Evolutionary conservation across 1,284 basidiomycete species (phyloP).

Genomic region (Schizophyllum commune): DNA sequence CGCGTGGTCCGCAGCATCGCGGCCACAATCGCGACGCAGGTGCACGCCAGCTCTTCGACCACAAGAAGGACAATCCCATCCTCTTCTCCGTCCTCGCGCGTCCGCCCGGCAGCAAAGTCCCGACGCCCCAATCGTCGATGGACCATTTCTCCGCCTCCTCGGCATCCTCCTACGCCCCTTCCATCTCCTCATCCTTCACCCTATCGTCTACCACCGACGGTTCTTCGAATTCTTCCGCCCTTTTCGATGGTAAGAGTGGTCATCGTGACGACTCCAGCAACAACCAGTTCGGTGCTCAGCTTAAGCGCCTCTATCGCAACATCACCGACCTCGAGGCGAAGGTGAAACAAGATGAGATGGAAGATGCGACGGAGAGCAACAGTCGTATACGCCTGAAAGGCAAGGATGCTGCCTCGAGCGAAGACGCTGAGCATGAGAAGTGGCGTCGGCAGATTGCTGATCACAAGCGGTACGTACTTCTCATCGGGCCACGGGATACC

Average conservation of each 20-base stretch:
- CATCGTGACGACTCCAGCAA: conserved; percentile 48
- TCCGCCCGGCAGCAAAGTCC: conserved; percentile 27
- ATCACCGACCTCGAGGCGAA: conserved; percentile 69
- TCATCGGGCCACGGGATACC: conserved; percentile 6
- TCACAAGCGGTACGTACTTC: conserved; percentile 56
- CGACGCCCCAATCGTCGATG: conserved; percentile 33
- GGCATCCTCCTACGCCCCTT: conserved; percentile 69
- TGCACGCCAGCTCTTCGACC: conserved; percentile 70
- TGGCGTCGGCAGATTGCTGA: conserved; percentile 59
- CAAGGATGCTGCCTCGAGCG: conserved; percentile 25
- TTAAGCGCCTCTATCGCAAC: conserved; percentile 75
- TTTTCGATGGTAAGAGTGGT: conserved; percentile 41
- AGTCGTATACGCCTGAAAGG: conserved; percentile 50
- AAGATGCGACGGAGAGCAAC: conserved; percentile 36
- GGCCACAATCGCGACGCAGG: conserved; percentile 25
- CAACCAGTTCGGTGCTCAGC: conserved; percentile 63
- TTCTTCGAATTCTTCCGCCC: conserved; percentile 60
- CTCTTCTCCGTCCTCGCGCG: conserved; percentile 61
- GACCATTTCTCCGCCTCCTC: conserved; percentile 72
- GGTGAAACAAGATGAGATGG: conserved; percentile 56
- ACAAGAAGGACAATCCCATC: conserved; percentile 78
- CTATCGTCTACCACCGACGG: conserved; percentile 71
- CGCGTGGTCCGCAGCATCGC: conserved; percentile 28
- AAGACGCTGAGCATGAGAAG: conserved; percentile 51
- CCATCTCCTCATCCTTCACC: conserved; percentile 68